These are phyloP conservation scores for Alternaria alternata DNA, from an alignment of 2,329 filamentous ascomycete species.

Conservation along the genomic window DNA sequence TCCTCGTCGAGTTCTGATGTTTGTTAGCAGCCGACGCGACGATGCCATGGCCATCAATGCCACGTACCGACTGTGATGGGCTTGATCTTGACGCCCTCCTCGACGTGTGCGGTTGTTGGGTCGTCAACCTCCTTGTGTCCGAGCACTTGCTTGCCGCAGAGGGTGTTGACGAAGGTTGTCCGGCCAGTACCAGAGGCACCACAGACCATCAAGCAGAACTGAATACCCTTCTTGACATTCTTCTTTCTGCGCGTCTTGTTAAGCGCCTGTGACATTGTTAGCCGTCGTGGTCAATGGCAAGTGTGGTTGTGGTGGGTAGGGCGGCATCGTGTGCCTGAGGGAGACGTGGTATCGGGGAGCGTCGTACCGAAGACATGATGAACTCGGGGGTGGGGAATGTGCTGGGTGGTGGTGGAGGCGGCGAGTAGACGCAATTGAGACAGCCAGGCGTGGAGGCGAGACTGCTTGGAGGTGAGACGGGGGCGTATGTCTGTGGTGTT, in stretches of 20 bases:
- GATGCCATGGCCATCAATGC: background rate
- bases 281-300: conserved; percentile 30
- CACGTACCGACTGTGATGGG: conserved; percentile 91
- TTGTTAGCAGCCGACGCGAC: conserved; percentile 12
- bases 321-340: conserved; percentile 33
- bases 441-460: conserved; percentile 30
- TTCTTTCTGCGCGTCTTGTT: conserved; percentile 98
- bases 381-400: conserved; percentile 29
- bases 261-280: conserved; percentile 56
- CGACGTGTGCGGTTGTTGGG: conserved; percentile 83
- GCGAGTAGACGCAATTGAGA: conserved; percentile 27
- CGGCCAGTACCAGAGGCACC: conserved; percentile 98
- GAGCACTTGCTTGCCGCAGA: conserved; percentile 93
- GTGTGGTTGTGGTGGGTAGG: conserved; percentile 21
- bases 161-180: conserved; percentile 99
- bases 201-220: conserved; percentile 99
- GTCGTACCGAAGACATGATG: conserved; percentile 51
- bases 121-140: conserved; percentile 93
- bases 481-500: conserved; percentile 34
- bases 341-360: conserved; percentile 31
- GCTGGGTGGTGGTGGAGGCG: conserved; percentile 28
- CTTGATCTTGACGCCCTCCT: conserved; percentile 98
- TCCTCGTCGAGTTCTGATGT: conserved; percentile 86
- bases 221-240: conserved; percentile 99
- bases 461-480: conserved; percentile 31